Base-by-base conservation (phyloP, 108 stramenopile species). In the Epithemia pelagica region DNA sequence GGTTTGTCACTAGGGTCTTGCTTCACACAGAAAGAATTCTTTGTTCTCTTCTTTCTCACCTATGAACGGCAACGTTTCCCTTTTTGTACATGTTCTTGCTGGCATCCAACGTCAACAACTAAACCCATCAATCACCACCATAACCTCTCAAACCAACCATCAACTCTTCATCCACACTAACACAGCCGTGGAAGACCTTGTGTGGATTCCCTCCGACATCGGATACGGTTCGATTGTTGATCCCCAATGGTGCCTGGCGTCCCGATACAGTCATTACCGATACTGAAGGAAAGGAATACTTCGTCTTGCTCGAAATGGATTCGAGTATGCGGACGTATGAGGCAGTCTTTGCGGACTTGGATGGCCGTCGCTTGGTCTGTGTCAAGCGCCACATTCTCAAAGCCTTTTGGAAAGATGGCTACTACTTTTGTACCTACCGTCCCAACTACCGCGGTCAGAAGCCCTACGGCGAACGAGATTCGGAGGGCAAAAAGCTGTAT, bases 221-320 rank as follows among this genome's bases (percentile, higher is more conserved):
- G 32, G 78, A 71, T 30, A 58, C 69, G 67, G 69, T 79, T 58
- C 65, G 62, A 19, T 65, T 79, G 62, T 69, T 64, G 56, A 69
- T 79, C 58, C 78, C 78, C 5, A 74, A 72, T 31, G 74, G 74
- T 18, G 70, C 70, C 18, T 79, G 78, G 78, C 74, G 69, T 29
- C 74, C 78, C 33, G 78, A 79, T 68, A 79, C 78, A 1, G 61
- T 79, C 23, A 79, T 79, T 52, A 74, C 74, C 0, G 78, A 79
- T 57, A 68, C 65, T 1, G 75, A 61, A 30, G 78, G 78, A 1
- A 79, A 74, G 51, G 74, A 75, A 28, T 71, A 71, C 10, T 79
- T 74, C 46, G 75, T 74, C 32, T 69, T 79, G 53, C 31, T 79
- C 27, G 78, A 79, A 63, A 69, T 71, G 28, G 65, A 69, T 26